Conservation (phyloP, 441 rosid species). For the Corymbia citriodora region DNA sequence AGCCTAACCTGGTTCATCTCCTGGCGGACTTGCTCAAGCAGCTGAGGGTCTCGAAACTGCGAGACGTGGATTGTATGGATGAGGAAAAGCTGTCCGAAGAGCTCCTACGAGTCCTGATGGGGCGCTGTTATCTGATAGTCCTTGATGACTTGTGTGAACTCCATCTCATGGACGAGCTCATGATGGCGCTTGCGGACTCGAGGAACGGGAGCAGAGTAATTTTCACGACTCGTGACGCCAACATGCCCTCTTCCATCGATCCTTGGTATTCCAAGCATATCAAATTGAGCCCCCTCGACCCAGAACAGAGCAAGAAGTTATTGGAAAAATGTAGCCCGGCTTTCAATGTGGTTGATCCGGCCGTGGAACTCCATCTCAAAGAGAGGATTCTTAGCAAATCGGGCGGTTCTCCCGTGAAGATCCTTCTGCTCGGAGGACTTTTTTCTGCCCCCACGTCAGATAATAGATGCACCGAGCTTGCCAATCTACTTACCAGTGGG, state of each 20-base stretch:
- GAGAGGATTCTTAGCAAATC: neutral
- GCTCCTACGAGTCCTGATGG: neutral
- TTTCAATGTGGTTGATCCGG: accelerated
- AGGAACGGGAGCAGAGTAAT: neutral
- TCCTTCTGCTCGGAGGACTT: neutral
- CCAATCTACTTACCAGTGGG: too few species aligned
- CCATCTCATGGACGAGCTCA: neutral
- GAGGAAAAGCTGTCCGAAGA: too few species aligned
- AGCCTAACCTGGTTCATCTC: neutral
- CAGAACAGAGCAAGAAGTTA: accelerated
- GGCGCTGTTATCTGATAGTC: neutral
- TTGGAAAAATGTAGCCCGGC: accelerated
- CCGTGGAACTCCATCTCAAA: accelerated
- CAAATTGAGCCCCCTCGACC: accelerated
- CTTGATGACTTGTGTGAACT: neutral
- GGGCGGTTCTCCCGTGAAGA: neutral
- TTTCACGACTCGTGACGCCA: accelerated
- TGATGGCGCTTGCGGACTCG: neutral
- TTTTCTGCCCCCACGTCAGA: accelerated
- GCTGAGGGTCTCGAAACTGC: accelerated
- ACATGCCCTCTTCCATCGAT: neutral
- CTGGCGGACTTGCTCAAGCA: neutral
- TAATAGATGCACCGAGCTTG: neutral
- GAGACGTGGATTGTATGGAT: too few species aligned
- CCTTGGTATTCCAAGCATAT: accelerated